Evolutionary conservation across 2,329 filamentous ascomycete genomes (phyloP), one percentile per base, ranked within the genome.

Genomic region (Penicillium sclerotigenum): DNA sequence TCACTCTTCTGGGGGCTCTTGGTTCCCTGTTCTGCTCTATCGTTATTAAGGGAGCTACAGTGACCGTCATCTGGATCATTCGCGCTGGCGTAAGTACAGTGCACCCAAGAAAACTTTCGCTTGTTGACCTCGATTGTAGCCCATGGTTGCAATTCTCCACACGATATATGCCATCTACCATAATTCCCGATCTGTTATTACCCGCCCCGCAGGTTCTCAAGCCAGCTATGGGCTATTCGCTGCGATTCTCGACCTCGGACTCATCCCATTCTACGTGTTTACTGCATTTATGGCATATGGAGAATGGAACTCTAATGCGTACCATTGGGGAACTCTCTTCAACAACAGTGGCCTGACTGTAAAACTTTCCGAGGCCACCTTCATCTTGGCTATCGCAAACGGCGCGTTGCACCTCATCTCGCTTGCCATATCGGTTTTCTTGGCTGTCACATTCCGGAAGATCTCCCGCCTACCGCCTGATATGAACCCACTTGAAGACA

Each of bases 171-270:
- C 83, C 40, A 82, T 95, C 58, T 94, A 89, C 67, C 91, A 97
- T 71, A 83, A 95, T 37, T 80, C 83, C 14, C 84, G 89, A 31
- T 84, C 87, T 36, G 83, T 89, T 0, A 85, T 84, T 46, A 83
- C 81, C 42, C 85, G 91, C 49, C 86, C 91, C 0, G 87, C 93
- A 0, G 87, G 81, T 4, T 96, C 90, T 22, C 90, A 91, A 18
- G 87, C 90, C 14, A 93, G 90, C 61, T 97, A 97, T 74, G 91
- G 95, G 74, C 76, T 94, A 55, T 97, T 97, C 71, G 85, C 91
- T 3, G 80, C 84, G 11, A 76, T 91, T 41, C 83, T 88, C 40
- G 93, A 97, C 71, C 75, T 79, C n/a, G 82, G 81, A 18, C 75
- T 87, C 51, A 79, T 87, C 33, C 83, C 85, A 0, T 86, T 87